Evolutionary conservation across 2,329 filamentous ascomycete species (phyloP).

Genomic region (Pyrenophora seminiperda): DNA sequence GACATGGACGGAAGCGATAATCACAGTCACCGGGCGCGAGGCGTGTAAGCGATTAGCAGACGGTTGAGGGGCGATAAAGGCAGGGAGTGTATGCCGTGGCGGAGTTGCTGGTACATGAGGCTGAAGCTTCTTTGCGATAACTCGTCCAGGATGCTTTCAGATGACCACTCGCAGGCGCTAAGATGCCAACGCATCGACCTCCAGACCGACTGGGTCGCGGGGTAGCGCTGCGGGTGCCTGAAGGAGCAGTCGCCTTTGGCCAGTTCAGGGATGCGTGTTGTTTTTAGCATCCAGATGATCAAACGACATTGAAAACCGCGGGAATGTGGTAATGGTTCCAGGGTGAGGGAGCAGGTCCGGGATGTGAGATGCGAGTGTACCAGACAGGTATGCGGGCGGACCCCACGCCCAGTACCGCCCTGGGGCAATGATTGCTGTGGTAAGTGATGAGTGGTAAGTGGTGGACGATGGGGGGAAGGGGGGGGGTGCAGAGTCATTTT

Average conservation of each 20-base stretch:
- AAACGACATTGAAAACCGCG: conserved; percentile 21
- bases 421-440: too few species aligned
- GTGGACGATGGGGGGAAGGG: too few species aligned
- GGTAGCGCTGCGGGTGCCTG: conserved; percentile 45
- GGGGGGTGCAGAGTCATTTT: too few species aligned
- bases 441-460: too few species aligned
- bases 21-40: conserved; percentile 36
- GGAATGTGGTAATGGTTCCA: neutral
- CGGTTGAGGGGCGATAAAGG: conserved; percentile 46
- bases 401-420: too few species aligned
- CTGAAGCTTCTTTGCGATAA: conserved; percentile 39
- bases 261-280: conserved; percentile 29
- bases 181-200: conserved; percentile 47
- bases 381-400: neutral
- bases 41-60: conserved; percentile 45
- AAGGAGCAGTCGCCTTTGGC: conserved; percentile 27
- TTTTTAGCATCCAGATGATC: conserved; percentile 40
- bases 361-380: neutral
- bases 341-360: neutral
- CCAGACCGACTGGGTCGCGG: conserved; percentile 42
- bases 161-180: conserved; percentile 47
- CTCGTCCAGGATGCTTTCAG: conserved; percentile 39
- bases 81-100: conserved; percentile 45
- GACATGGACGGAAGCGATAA: conserved; percentile 29
- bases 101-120: conserved; percentile 42